Conservation (phyloP, 345 rosid species). For the Excoecaria cochinchinensis region DNA sequence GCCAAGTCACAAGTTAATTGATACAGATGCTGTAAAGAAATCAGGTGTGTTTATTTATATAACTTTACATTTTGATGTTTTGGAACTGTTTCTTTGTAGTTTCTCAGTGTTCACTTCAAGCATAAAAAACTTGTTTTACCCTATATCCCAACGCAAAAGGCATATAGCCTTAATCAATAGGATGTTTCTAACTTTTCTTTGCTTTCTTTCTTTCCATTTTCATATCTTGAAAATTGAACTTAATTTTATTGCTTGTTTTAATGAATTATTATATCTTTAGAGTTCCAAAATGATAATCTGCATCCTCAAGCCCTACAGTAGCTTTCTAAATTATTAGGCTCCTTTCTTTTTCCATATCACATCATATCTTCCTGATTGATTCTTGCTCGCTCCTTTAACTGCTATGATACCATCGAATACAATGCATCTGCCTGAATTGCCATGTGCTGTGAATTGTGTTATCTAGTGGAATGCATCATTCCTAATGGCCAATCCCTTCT, state of each 20-base stretch:
- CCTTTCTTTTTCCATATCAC: background rate
- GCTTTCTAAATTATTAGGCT: background rate
- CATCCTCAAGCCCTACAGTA: background rate
- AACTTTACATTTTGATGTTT: background rate
- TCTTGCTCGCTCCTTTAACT: background rate
- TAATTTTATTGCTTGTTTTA: background rate
- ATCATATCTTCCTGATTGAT: background rate
- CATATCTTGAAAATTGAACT: background rate
- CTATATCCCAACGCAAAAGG: background rate
- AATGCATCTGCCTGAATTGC: background rate
- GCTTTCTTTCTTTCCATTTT: background rate
- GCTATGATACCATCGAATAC: background rate
- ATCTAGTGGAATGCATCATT: conserved; percentile 2
- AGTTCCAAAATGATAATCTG: background rate
- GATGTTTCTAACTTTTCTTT: background rate
- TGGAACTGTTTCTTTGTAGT: background rate
- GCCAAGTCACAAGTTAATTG: conserved; percentile 46
- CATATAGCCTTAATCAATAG: background rate
- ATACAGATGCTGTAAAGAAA: conserved; percentile 11
- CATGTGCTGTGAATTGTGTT: background rate
- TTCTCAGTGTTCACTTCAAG: background rate
- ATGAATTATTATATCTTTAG: background rate
- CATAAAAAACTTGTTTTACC: background rate
- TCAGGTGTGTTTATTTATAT: conserved; percentile 3
- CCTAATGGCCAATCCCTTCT: background rate